A percentile compares a stretch with the other conserved stretches of the same genome.
Evolutionary conservation across 805 yeast genomes (phyloP).

Genomic region (Wickerhamomyces strasburgensis): DNA sequence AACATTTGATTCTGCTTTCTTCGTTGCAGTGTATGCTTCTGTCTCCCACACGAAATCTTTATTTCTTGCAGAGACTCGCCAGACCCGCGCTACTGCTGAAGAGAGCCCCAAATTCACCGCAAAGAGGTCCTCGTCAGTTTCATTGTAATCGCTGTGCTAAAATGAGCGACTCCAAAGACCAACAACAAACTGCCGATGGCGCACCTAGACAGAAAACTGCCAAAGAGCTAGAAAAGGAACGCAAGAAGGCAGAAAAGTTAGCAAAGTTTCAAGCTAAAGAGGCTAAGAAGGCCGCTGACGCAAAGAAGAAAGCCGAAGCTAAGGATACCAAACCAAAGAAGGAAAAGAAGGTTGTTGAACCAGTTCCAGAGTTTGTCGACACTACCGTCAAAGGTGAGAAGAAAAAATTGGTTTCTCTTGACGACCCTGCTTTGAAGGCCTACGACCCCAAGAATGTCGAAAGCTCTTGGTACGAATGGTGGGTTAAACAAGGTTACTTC

Average conservation of each 20-base stretch:
- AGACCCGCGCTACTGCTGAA: conserved; percentile 2
- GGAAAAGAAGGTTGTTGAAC: conserved; percentile 65
- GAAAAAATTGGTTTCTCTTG: conserved; percentile 79
- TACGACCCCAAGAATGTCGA: conserved; percentile 91
- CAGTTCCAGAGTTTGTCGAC: conserved; percentile 82
- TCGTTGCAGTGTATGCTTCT: too few species aligned
- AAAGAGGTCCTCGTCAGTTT: conserved; percentile 5
- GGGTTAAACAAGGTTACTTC: conserved; percentile 84
- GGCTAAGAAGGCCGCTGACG: conserved; percentile 61
- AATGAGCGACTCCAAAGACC: conserved; percentile 13
- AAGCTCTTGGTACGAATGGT: conserved; percentile 97
- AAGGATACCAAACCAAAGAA: conserved; percentile 63
- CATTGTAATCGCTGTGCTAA: conserved; percentile 2
- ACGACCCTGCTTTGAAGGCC: conserved; percentile 90
- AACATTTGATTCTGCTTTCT: too few species aligned
- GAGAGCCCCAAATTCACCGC: conserved; percentile 1
- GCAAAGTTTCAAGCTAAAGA: conserved; percentile 83
- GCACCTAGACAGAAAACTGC: conserved; percentile 54
- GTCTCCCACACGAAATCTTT: too few species aligned
- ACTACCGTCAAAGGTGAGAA: conserved; percentile 84
- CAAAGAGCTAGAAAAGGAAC: conserved; percentile 80
- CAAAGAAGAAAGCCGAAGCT: conserved; percentile 29
- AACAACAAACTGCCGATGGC: conserved; percentile 11
- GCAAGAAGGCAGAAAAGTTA: conserved; percentile 81
- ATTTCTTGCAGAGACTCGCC: too few species aligned